These are phyloP conservation scores for Fraxinus platypoda DNA, from an alignment of 305 asterid species.

Conservation along the genomic window DNA sequence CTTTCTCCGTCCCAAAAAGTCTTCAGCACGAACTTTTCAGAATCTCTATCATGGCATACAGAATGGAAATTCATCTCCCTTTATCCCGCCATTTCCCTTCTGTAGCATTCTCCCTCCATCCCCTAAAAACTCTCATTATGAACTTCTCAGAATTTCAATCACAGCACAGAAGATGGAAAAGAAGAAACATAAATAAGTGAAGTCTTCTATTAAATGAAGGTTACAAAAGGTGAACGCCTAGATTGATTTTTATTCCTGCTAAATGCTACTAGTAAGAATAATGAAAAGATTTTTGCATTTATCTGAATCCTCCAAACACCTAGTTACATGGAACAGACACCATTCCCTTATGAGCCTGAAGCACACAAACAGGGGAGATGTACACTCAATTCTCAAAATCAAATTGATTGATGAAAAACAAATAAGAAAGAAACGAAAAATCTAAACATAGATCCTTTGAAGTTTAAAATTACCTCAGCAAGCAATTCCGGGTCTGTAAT, in stretches of 20 bases:
- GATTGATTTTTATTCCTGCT: not conserved
- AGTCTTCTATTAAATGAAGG: not conserved
- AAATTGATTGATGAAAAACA: not conserved
- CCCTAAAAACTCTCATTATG: not conserved
- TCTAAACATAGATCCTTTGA: not conserved
- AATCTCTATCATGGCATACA: not conserved
- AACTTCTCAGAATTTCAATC: not conserved
- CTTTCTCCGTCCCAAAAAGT: not conserved
- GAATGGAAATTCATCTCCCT: not conserved
- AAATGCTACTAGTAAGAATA: not conserved
- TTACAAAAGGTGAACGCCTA: not conserved
- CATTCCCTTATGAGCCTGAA: conserved; percentile 6
- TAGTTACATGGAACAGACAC: conserved; percentile 3
- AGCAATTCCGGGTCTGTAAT: conserved; percentile 72
- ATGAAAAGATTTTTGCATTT: not conserved
- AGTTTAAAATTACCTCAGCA: conserved; percentile 58
- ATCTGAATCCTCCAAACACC: conserved; percentile 5
- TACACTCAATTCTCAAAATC: conserved; percentile 7
- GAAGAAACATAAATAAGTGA: not conserved
- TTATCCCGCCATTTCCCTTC: not conserved
- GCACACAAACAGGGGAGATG: conserved; percentile 5
- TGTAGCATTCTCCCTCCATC: not conserved
- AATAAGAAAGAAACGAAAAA: conserved; percentile 10
- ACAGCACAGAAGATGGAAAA: not conserved
- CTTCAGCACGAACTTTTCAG: not conserved